Base-by-base conservation (phyloP, 768 basidiomycete species). In the Leccinum rimulosum region DNA sequence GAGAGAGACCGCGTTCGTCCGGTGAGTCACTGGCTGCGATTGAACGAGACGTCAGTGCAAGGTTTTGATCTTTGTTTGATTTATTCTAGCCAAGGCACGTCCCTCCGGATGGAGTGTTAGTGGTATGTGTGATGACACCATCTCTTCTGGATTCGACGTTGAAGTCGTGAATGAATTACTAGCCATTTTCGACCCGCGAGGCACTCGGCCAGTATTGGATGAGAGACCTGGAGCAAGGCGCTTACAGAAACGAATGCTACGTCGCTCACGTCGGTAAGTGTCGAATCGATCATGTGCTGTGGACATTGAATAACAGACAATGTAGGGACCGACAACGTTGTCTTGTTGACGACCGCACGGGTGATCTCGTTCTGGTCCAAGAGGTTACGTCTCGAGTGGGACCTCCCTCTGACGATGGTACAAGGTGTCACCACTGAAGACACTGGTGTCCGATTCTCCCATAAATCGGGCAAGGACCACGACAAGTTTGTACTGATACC, bases 181-280 rank as follows among this genome's bases (percentile, higher is more conserved):
- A 96, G 93, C 86, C 96, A 1, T 98, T 91, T 74, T 91, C 91
- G 52, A 82, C 84, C 36, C 87, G 95, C 6, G 95, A 97, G 71
- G 93, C 95, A 0, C 76, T 91, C 8, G 97, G 97, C 6, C 97
- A 98, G 74, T 93, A 89, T 66, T 98, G 97, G 96, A 88, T 98
- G 82, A 92, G 86, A 75, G 96, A 98, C 69, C 74, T 98, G 15
- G 93, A 95, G 63, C 86, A 92, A 58, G 97, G 96, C 10, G 80
- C 84, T 15, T 98, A 89, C 73, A 84, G 93, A 59, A 77, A 82
- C 60, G 95, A 98, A 68, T 76, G 76, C 30, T 98, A 98, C 69
- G 88, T 98, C 52, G 96, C 95, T 5, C 96, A 98, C 67, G 87
- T 96, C 61, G 87, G 93, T 94, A 70, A 69, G 86, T 66, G 17